Evolutionary conservation across 805 yeast genomes (phyloP).

Genomic region (Yamadazyma olivae): DNA sequence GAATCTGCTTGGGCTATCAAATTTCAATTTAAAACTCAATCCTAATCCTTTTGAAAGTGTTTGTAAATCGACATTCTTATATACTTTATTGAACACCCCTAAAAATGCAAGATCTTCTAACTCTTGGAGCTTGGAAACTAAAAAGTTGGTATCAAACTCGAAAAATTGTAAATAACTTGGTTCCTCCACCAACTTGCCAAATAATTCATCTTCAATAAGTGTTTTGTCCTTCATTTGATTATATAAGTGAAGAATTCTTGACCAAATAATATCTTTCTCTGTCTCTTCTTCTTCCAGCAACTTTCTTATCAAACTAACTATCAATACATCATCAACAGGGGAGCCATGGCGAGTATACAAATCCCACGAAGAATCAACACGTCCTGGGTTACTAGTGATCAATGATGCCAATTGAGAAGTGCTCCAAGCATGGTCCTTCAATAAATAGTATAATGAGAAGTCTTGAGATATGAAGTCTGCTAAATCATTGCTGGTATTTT

Average conservation of each 20-base stretch:
- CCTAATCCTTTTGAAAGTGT: conserved; percentile 10
- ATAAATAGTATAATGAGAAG: conserved; percentile 27
- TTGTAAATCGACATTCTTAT: conserved; percentile 5
- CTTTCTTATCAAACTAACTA: conserved; percentile 29
- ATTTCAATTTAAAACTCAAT: background rate
- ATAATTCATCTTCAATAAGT: conserved; percentile 1
- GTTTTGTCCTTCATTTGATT: background rate
- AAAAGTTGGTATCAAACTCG: conserved; percentile 6
- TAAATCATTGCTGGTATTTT: conserved; percentile 13
- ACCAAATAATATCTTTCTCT: conserved; percentile 11
- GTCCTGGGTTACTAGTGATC: conserved; percentile 48
- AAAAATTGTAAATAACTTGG: conserved; percentile 6
- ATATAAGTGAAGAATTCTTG: conserved; percentile 9
- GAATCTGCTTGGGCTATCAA: background rate
- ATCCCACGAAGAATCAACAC: conserved; percentile 51
- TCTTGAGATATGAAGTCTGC: conserved; percentile 18
- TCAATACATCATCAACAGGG: conserved; percentile 18
- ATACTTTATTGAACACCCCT: conserved; percentile 11
- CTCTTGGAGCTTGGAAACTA: conserved; percentile 5
- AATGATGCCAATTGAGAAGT: conserved; percentile 18
- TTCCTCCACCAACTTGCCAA: conserved; percentile 6
- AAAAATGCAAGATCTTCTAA: conserved; percentile 17
- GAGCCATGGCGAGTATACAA: conserved; percentile 28
- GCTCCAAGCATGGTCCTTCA: conserved; percentile 14
- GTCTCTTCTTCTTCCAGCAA: conserved; percentile 33